Evolutionary conservation across 2,329 filamentous ascomycete genomes (phyloP).

Genomic region (Lojkania enalia): DNA sequence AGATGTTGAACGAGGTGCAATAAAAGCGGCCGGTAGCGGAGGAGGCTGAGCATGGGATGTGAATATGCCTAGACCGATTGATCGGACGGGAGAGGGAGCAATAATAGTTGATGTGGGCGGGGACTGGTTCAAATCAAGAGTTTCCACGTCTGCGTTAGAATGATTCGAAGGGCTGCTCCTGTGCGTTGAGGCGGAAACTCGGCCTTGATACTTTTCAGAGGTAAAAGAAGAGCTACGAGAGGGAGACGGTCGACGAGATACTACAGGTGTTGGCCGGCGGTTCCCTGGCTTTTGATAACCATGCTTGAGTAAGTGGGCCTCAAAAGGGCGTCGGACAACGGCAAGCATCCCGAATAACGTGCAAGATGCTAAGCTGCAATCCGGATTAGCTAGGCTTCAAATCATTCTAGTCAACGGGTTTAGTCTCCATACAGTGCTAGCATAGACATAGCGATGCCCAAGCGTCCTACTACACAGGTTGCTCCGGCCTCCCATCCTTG

Average conservation of each 20-base stretch:
- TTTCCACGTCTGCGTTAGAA: slow-evolving; percentile 33
- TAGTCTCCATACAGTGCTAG: slow-evolving; percentile 35
- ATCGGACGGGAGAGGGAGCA: slow-evolving; percentile 22
- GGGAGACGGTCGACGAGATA: slow-evolving; percentile 24
- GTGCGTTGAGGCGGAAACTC: slow-evolving; percentile 21
- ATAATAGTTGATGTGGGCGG: slow-evolving; percentile 24
- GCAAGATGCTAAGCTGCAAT: slow-evolving; percentile 33
- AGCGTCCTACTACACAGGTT: slow-evolving; percentile 35
- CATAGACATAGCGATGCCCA: slow-evolving; percentile 36
- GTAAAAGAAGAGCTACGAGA: slow-evolving; percentile 16
- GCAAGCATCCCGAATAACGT: slow-evolving; percentile 39
- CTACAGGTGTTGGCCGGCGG: slow-evolving; percentile 16
- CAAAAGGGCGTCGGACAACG: slow-evolving; percentile 41
- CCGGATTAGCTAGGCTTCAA: slow-evolving; percentile 8
- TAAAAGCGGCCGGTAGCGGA: slow-evolving; percentile 30
- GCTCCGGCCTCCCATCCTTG: slow-evolving; percentile 38
- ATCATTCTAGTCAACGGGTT: background rate
- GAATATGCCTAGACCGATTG: slow-evolving; percentile 29
- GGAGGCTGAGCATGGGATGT: slow-evolving; percentile 34
- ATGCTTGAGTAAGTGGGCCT: slow-evolving; percentile 39
- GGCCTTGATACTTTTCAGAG: slow-evolving; percentile 19
- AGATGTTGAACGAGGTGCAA: slow-evolving; percentile 17
- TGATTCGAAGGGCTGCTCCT: slow-evolving; percentile 19
- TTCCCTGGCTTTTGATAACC: slow-evolving; percentile 20
- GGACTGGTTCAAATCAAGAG: slow-evolving; percentile 24